Evolutionary conservation across 176 grass and related monocot species (phyloP), one percentile per base, ranked within the genome.

Genomic region (Phyllostachys edulis): DNA sequence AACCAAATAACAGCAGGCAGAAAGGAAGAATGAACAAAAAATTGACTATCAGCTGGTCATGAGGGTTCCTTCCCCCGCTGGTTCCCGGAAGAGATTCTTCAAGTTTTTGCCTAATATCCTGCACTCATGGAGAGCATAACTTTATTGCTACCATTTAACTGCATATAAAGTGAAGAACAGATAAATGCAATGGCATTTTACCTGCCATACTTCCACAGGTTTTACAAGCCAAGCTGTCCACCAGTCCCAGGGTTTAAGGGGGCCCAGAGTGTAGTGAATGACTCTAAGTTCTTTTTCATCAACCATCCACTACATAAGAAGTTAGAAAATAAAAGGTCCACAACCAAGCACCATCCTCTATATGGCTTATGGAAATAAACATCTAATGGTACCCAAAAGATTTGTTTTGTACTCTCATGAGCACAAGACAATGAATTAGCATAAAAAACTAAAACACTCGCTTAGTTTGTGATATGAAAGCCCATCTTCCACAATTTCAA

Each of bases 221-320:
- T 98, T 98, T 80, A 98, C 81, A 68, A 98, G 89, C 96, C 96
- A 98, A 80, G 91, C 93, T 63, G 96, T 93, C 80, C 85, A 98
- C 96, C 96, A 98, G 82, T 98, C 93, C 96, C 96, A 98, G 62
- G 96, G 96, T 88, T 98, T 98, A 55, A 98, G 81, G 12, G 96
- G 96, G 4, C 96, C 96, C 68, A 98, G 80, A 5, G 96, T 95
- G 82, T 98, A 95, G 65, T 95, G 96, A 66, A 98, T 92, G 75
- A 98, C 79, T 95, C 89, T 85, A 83, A 98, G 88, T 85, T 98
- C 91, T 34, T 93, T 95, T 49, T 95, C 96, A 85, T 98, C 89
- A 85, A 98, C 93, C 96, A 98, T 98, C 96, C 96, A 98, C 96
- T 98, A 44, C 44, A 83, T 17, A 76, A 66, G 23, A 91, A 85